phyloP scores from a whole-genome alignment of 2,329 filamentous ascomycete species.

The Biscogniauxia sp. region DNA sequence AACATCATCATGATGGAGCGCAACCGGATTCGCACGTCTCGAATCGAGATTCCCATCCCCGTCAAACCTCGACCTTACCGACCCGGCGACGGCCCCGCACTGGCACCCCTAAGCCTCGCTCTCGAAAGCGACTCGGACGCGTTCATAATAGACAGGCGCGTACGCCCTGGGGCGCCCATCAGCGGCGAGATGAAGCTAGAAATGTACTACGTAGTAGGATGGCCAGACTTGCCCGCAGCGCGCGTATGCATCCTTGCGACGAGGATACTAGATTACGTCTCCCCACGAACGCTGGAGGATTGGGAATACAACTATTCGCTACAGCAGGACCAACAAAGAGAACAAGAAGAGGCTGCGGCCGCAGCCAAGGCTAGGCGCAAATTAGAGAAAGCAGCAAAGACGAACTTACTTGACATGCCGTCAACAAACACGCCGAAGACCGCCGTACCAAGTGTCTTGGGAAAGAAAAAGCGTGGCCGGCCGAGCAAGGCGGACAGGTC shows the following conservation, averaged over 20 bases:
- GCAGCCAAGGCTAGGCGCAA: conserved; percentile 12
- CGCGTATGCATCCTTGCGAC: conserved; percentile 45
- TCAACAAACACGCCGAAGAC: conserved; percentile 8
- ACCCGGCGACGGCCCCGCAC: conserved; percentile 46
- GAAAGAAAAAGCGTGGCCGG: conserved; percentile 24
- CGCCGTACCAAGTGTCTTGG: not conserved
- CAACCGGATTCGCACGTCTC: conserved; percentile 4
- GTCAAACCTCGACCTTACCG: conserved; percentile 38
- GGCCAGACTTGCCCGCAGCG: conserved; percentile 51
- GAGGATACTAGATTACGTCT: conserved; percentile 57
- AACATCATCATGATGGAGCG: conserved; percentile 17
- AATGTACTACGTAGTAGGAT: conserved; percentile 54
- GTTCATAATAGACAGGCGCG: conserved; percentile 55
- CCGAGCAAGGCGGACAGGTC: conserved; percentile 29
- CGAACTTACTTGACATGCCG: conserved; percentile 1
- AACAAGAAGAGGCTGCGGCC: conserved; percentile 22
- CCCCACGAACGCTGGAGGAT: conserved; percentile 52
- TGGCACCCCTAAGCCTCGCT: conserved; percentile 46
- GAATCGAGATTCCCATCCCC: conserved; percentile 33
- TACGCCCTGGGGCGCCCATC: conserved; percentile 38
- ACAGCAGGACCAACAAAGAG: conserved; percentile 39
- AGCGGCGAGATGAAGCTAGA: conserved; percentile 35
- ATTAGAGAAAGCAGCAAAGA: conserved; percentile 19
- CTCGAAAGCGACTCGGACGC: conserved; percentile 51
- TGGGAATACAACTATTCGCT: conserved; percentile 51